Percentiles rank a stretch among this genome's conserved stretches.
Evolutionary conservation across 2,329 filamentous ascomycete species (phyloP).

Genomic region (Coniochaeta hoffmannii): DNA sequence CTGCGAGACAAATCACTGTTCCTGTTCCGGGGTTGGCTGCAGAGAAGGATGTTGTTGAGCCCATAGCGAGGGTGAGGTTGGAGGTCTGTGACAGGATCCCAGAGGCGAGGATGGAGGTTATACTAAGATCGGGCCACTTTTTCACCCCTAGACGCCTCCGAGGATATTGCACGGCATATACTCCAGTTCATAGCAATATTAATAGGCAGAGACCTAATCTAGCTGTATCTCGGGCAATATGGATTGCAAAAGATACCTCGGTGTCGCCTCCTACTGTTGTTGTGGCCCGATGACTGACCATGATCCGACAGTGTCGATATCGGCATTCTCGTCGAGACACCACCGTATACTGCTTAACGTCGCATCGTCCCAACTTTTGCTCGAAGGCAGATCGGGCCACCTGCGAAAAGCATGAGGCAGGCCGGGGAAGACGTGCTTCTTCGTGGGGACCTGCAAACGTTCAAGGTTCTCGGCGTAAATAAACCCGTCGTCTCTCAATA

Average conservation of each 20-base stretch:
- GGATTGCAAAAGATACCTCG: too few species aligned
- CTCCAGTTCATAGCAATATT: constrained; percentile 12
- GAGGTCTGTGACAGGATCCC: constrained; percentile 15
- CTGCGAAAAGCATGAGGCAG: constrained; percentile 19
- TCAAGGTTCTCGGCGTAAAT: constrained; percentile 18
- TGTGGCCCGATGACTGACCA: too few species aligned
- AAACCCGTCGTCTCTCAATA: constrained; percentile 20
- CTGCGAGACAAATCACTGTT: constrained; percentile 11
- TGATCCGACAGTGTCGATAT: not conserved
- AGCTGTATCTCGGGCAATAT: not conserved
- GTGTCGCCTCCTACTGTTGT: too few species aligned
- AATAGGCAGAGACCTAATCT: not conserved
- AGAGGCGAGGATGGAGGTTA: constrained; percentile 7
- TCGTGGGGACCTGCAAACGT: constrained; percentile 14
- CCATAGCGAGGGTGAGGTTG: constrained; percentile 18
- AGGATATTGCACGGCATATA: constrained; percentile 8
- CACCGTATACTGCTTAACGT: constrained; percentile 1
- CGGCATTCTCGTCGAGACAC: not conserved
- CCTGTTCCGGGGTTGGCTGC: constrained; percentile 21
- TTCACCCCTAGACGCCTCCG: constrained; percentile 8
- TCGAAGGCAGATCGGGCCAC: constrained; percentile 15
- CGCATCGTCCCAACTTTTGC: constrained; percentile 8
- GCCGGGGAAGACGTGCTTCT: constrained; percentile 21
- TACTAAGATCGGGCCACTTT: constrained; percentile 11
- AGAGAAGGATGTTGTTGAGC: constrained; percentile 24